Percentiles rank a stretch among this genome's conserved stretches.
Conservation (phyloP, 2,329 filamentous ascomycete species). For the Calonectria ilicicola region DNA sequence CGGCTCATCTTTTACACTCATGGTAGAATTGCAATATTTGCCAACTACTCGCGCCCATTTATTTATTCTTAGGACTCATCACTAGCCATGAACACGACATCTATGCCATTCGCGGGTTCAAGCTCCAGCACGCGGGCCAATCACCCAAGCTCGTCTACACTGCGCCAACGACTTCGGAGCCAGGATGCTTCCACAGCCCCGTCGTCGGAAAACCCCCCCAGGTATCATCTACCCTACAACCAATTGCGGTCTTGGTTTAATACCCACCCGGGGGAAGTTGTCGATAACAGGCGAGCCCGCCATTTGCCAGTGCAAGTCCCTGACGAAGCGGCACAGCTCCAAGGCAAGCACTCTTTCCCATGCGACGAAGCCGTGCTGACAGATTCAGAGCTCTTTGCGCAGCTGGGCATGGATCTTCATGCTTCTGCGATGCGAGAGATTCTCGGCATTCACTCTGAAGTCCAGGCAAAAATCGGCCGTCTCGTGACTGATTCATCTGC, state of each 20-base stretch:
- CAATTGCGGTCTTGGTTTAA: slow-evolving; percentile 41
- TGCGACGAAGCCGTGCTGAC: not conserved
- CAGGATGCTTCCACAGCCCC: slow-evolving; percentile 25
- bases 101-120: slow-evolving; percentile 2
- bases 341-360: slow-evolving; percentile 24
- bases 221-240: slow-evolving; percentile 35
- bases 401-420: slow-evolving; percentile 36
- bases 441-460: slow-evolving; percentile 34
- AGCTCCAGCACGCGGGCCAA: slow-evolving; percentile 22
- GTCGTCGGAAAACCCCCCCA: slow-evolving; percentile 8
- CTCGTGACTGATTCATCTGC: slow-evolving; percentile 35
- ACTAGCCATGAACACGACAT: not conserved
- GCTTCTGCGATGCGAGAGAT: slow-evolving; percentile 35
- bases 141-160: slow-evolving; percentile 29
- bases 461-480: slow-evolving; percentile 33
- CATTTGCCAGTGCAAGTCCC: not conserved
- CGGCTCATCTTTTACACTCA: not conserved
- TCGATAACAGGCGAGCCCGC: not conserved
- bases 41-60: not conserved
- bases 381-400: slow-evolving; percentile 38
- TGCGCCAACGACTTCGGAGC: slow-evolving; percentile 46
- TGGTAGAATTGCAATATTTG: not conserved
- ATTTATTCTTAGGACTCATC: not conserved
- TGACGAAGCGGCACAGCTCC: slow-evolving; percentile 30
- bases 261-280: not conserved